A percentile compares a stretch with the other conserved stretches of the same genome.
Evolutionary conservation across 768 basidiomycete species (phyloP).

Genomic region (Boletellus ananiceps): DNA sequence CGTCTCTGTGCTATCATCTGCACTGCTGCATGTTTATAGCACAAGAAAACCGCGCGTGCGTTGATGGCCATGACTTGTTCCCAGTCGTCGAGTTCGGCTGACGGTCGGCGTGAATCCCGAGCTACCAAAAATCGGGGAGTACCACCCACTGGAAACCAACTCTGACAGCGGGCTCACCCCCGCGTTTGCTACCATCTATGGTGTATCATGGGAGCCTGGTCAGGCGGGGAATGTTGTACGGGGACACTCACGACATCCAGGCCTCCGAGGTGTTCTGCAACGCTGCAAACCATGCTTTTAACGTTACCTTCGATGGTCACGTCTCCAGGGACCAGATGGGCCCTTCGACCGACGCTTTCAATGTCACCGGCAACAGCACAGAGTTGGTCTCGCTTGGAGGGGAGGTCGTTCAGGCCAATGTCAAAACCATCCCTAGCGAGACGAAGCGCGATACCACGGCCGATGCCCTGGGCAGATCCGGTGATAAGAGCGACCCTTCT

Average conservation of each 20-base stretch:
- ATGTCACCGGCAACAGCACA: constrained; percentile 28
- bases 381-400: constrained; percentile 26
- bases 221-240: not conserved
- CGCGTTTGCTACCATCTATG: constrained; percentile 29
- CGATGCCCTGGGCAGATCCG: constrained; percentile 30
- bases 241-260: constrained; percentile 43
- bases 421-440: constrained; percentile 33
- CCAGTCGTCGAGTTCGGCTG: constrained; percentile 36
- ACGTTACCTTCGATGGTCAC: constrained; percentile 42
- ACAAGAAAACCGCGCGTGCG: constrained; percentile 53
- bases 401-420: constrained; percentile 29
- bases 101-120: not conserved
- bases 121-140: not conserved
- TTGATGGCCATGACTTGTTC: constrained; percentile 47
- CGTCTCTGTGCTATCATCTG: constrained; percentile 54
- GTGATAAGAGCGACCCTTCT: constrained; percentile 34
- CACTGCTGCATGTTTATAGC: constrained; percentile 58
- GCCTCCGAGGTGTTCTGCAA: constrained; percentile 34
- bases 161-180: constrained; percentile 1
- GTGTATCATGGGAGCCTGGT: not conserved
- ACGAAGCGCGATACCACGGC: constrained; percentile 30
- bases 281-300: constrained; percentile 33
- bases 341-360: constrained; percentile 23
- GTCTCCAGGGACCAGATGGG: constrained; percentile 33
- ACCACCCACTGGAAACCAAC: constrained; percentile 6